These are phyloP conservation scores for Polychaeton citri DNA, from an alignment of 2,329 filamentous ascomycete species.

Conservation along the genomic window DNA sequence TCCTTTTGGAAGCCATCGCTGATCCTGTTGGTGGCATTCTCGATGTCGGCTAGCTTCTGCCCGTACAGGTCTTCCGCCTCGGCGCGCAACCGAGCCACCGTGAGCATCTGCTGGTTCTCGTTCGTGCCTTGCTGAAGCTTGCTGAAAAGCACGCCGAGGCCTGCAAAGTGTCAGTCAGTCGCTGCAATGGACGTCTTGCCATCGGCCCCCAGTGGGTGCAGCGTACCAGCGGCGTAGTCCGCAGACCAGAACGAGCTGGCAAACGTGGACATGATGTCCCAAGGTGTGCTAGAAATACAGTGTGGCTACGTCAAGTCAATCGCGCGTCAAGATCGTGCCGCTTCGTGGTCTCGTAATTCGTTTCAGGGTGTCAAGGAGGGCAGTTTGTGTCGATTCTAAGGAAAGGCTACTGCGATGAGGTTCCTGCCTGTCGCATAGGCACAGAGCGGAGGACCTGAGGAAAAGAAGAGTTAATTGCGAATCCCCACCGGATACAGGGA, in stretches of 20 bases:
- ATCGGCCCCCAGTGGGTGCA: conserved; percentile 3
- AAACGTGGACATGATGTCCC: conserved; percentile 61
- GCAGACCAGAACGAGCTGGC: conserved; percentile 95
- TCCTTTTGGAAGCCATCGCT: conserved; percentile 74
- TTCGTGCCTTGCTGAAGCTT: conserved; percentile 94
- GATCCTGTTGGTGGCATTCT: conserved; percentile 68
- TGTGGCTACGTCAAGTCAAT: neutral
- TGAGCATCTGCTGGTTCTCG: conserved; percentile 89
- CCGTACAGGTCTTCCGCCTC: conserved; percentile 91
- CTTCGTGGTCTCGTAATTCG: neutral
- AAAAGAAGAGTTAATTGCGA: too few relatives aligned
- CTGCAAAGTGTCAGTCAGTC: conserved; percentile 16
- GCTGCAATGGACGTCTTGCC: conserved; percentile 3
- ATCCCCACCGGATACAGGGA: too few relatives aligned
- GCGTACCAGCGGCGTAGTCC: conserved; percentile 84
- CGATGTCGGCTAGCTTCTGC: conserved; percentile 66
- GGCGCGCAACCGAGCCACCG: conserved; percentile 82
- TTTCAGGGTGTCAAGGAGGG: too few relatives aligned
- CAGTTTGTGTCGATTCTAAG: too few relatives aligned
- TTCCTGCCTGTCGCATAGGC: too few relatives aligned
- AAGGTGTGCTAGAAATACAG: neutral
- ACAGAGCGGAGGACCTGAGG: too few relatives aligned
- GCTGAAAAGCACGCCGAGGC: conserved; percentile 83
- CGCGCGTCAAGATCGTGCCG: neutral
- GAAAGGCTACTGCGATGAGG: too few relatives aligned